These are phyloP conservation scores for Trichoderma brevicompactum DNA, from an alignment of 2,329 filamentous ascomycete species.

Conservation along the genomic window DNA sequence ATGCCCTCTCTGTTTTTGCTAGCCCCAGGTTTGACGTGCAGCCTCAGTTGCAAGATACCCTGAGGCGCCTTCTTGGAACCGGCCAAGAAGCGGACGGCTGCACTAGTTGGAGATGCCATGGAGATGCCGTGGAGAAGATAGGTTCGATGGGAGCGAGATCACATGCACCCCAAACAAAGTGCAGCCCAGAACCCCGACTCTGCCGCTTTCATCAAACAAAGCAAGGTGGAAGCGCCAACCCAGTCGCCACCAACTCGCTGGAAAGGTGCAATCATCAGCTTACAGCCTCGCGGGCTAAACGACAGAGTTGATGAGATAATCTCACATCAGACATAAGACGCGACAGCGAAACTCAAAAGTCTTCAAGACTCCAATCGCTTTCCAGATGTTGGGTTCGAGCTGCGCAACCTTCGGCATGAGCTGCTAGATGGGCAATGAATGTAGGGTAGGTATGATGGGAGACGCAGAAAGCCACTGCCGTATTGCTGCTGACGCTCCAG, in stretches of 20 bases:
- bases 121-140: not conserved
- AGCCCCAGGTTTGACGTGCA: slow-evolving; percentile 69
- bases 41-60: slow-evolving; percentile 61
- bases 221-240: not conserved
- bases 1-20: slow-evolving; percentile 66
- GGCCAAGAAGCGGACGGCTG: slow-evolving; percentile 53
- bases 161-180: not conserved
- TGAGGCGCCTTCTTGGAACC: slow-evolving; percentile 51
- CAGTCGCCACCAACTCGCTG: slow-evolving; percentile 18
- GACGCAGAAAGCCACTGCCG: slow-evolving; percentile 15
- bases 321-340: slow-evolving; percentile 23
- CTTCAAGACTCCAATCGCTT: slow-evolving; percentile 10
- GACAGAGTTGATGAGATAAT: slow-evolving; percentile 23
- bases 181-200: not conserved
- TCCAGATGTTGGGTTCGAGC: not conserved
- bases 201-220: slow-evolving; percentile 7
- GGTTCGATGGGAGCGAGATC: slow-evolving; percentile 30
- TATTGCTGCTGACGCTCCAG: slow-evolving; percentile 21
- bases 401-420: not conserved
- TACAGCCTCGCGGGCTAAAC: slow-evolving; percentile 1
- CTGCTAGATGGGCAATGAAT: not conserved
- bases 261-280: slow-evolving; percentile 20
- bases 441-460: slow-evolving; percentile 15
- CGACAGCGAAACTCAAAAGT: slow-evolving; percentile 16
- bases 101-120: slow-evolving; percentile 40